Percentiles rank a stretch among this genome's conserved stretches.
Evolutionary conservation across 176 grass and related monocot species (phyloP).

Genomic region (Echinochloa phyllopogon): DNA sequence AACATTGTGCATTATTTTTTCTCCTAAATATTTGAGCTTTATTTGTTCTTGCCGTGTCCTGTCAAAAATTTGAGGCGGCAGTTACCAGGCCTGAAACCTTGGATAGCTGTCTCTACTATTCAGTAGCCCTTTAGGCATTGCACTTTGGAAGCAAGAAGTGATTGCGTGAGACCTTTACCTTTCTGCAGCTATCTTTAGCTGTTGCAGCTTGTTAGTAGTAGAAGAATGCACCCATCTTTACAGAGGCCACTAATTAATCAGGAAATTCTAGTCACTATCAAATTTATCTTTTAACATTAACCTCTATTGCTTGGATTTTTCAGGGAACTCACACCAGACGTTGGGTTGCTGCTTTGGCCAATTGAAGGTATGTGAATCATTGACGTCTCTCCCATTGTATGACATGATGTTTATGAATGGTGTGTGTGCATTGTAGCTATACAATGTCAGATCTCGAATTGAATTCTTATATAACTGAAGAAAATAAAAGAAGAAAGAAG

Average conservation of each 20-base stretch:
- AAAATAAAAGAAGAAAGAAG: no score
- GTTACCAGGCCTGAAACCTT: conserved; percentile 52
- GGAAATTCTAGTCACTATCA: conserved; percentile 9
- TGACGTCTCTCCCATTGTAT: no score
- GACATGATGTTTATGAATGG: no score
- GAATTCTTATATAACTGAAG: no score
- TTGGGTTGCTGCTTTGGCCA: no score
- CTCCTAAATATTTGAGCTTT: background rate
- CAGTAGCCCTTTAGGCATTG: conserved; percentile 37
- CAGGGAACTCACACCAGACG: no score
- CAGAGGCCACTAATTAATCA: conserved; percentile 10
- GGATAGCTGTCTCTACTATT: conserved; percentile 43
- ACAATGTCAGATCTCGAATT: no score
- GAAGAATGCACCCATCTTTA: conserved; percentile 39
- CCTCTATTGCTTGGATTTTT: no score
- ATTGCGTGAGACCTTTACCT: conserved; percentile 30
- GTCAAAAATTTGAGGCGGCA: conserved; percentile 16
- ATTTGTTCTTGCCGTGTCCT: conserved; percentile 1
- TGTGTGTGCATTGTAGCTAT: no score
- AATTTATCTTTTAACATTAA: conserved; percentile 24
- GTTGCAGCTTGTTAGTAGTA: background rate
- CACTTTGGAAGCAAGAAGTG: conserved; percentile 57
- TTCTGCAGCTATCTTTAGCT: conserved; percentile 53
- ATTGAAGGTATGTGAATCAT: no score
- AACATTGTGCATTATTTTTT: background rate